phyloP scores from a whole-genome alignment of 208 protist species.

The Acanthamoeba culbertsoni region DNA sequence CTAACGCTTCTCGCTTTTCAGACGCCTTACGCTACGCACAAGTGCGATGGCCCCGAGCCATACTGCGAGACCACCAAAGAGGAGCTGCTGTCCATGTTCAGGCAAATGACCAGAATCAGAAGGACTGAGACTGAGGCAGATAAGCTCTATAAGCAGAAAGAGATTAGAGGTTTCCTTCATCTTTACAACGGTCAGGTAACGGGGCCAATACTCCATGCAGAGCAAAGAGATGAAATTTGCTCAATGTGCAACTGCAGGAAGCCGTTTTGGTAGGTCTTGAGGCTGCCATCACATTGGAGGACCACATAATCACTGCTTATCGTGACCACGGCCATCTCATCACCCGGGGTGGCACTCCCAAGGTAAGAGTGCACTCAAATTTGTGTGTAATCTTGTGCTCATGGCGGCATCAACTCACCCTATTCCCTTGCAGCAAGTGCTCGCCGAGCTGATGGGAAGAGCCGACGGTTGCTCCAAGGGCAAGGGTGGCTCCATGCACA shows the following conservation, averaged over 20 bases:
- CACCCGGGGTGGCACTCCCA: conserved; percentile 88
- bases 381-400: conserved; percentile 80
- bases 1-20: background rate
- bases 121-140: conserved; percentile 94
- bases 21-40: conserved; percentile 38
- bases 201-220: background rate
- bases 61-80: conserved; percentile 63
- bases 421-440: conserved; percentile 22
- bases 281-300: conserved; percentile 88
- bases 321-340: conserved; percentile 94
- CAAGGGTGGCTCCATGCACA: conserved; percentile 98
- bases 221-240: background rate
- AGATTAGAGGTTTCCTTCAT: conserved; percentile 98
- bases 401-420: background rate
- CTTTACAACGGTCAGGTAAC: conserved; percentile 95
- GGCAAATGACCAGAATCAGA: conserved; percentile 91
- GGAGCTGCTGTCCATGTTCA: conserved; percentile 82
- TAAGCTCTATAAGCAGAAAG: conserved; percentile 94
- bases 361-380: conserved; percentile 74
- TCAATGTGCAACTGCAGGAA: conserved; percentile 79
- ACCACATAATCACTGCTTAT: conserved; percentile 96
- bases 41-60: conserved; percentile 37
- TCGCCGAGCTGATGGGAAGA: conserved; percentile 92
- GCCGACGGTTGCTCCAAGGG: conserved; percentile 90
- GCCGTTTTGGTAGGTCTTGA: conserved; percentile 94